Evolutionary conservation across 2,329 filamentous ascomycete genomes (phyloP).

Genomic region (Claviceps paspali): DNA sequence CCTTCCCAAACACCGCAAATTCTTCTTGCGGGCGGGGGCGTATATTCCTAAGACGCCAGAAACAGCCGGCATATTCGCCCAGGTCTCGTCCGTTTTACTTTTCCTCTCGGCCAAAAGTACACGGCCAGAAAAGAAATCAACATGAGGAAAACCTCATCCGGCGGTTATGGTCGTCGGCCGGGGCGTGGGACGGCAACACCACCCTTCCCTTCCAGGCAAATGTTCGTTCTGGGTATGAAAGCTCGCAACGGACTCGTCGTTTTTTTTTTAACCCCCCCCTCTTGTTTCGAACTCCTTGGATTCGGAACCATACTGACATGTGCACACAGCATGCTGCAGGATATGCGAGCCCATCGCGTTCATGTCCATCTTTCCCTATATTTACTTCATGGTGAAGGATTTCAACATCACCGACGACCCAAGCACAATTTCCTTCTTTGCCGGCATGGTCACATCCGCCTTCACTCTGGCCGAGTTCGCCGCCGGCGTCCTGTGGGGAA

Average conservation of each 20-base stretch:
- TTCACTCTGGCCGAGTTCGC: conserved; percentile 95
- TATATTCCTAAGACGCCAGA: too few species aligned
- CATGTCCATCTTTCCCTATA: conserved; percentile 98
- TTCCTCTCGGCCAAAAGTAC: too few species aligned
- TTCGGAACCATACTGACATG: neutral
- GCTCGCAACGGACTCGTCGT: neutral
- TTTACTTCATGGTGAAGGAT: conserved; percentile 92
- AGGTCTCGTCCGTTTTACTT: too few species aligned
- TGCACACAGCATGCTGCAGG: conserved; percentile 59
- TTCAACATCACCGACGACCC: conserved; percentile 72
- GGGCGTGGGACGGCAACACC: conserved; percentile 12
- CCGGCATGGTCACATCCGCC: conserved; percentile 88
- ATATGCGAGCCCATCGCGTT: conserved; percentile 98
- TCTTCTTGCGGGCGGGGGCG: too few species aligned
- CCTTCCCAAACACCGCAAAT: too few species aligned
- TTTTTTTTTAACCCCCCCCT: too few species aligned
- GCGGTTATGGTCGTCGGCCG: conserved; percentile 11
- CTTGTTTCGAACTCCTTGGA: too few species aligned
- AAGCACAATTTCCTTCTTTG: conserved; percentile 75
- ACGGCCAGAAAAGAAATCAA: neutral
- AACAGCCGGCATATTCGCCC: too few species aligned
- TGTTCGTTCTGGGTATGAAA: conserved; percentile 36
- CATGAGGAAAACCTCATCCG: conserved; percentile 16
- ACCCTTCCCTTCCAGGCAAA: conserved; percentile 27
- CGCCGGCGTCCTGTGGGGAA: conserved; percentile 84